phyloP scores from a whole-genome alignment of 345 rosid species.

The Heritiera fomes region DNA sequence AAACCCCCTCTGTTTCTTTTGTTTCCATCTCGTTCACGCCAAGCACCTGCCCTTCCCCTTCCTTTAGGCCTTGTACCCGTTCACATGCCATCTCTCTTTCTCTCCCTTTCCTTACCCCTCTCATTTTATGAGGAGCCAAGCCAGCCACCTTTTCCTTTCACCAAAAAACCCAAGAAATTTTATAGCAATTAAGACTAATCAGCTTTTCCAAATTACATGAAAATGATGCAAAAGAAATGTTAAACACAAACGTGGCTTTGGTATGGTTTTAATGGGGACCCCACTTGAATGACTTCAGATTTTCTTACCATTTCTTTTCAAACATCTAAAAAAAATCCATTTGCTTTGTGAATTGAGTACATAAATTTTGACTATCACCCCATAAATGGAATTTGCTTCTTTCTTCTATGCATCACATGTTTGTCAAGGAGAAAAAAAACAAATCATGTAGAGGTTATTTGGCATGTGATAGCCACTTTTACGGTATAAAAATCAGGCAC shows the following conservation, averaged over 20 bases:
- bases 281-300: conserved; percentile 23
- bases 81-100: conserved; percentile 24
- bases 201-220: not conserved
- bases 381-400: not conserved
- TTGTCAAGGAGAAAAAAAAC: not conserved
- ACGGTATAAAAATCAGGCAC: not conserved
- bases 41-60: conserved; percentile 28
- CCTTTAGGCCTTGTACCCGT: conserved; percentile 6
- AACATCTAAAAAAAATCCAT: conserved; percentile 5
- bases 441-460: not conserved
- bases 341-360: conserved; percentile 11
- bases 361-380: not conserved
- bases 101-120: not conserved
- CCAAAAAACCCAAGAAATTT: not conserved
- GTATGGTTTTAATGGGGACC: not conserved
- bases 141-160: not conserved
- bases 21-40: conserved; percentile 48
- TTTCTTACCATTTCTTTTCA: not conserved
- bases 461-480: not conserved
- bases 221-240: not conserved
- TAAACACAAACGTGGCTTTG: not conserved
- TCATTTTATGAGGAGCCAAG: not conserved
- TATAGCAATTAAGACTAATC: not conserved
- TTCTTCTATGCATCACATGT: conserved; percentile 13
- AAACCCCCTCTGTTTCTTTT: not conserved